Evolutionary conservation across 2,329 filamentous ascomycete genomes (phyloP).

Genomic region (Didymella pomorum): DNA sequence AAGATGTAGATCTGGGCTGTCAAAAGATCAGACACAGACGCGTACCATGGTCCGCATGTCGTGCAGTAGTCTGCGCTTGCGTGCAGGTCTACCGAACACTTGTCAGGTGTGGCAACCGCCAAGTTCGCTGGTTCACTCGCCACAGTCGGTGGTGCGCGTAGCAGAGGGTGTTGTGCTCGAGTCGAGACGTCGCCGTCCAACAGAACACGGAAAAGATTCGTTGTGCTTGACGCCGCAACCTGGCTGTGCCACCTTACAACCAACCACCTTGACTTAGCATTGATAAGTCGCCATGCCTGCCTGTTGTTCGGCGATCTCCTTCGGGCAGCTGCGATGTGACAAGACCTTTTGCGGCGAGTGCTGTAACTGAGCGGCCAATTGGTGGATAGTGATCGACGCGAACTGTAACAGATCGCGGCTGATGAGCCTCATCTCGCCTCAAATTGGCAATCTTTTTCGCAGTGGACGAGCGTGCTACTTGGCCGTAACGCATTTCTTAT

Average conservation of each 20-base stretch:
- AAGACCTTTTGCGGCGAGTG: constrained; percentile 2
- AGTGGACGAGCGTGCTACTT: not conserved
- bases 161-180: constrained; percentile 8
- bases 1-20: constrained; percentile 1
- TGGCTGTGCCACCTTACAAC: constrained; percentile 9
- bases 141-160: not conserved
- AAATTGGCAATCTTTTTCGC: constrained; percentile 18
- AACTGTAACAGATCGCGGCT: constrained; percentile 7
- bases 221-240: constrained; percentile 3
- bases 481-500: not conserved
- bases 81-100: constrained; percentile 10
- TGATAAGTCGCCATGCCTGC: not conserved
- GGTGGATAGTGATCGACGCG: constrained; percentile 16
- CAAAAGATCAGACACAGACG: not conserved
- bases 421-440: constrained; percentile 20
- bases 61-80: constrained; percentile 8
- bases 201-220: not conserved
- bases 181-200: not conserved
- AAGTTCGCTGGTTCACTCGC: not conserved
- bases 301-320: constrained; percentile 1
- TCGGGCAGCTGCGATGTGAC: constrained; percentile 17
- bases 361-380: constrained; percentile 10
- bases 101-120: constrained; percentile 1
- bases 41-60: not conserved
- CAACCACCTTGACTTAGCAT: not conserved